Percentiles rank a stretch among this genome's conserved stretches.
Evolutionary conservation across 805 yeast species (phyloP).

Genomic region (Danielozyma ontarioensis): DNA sequence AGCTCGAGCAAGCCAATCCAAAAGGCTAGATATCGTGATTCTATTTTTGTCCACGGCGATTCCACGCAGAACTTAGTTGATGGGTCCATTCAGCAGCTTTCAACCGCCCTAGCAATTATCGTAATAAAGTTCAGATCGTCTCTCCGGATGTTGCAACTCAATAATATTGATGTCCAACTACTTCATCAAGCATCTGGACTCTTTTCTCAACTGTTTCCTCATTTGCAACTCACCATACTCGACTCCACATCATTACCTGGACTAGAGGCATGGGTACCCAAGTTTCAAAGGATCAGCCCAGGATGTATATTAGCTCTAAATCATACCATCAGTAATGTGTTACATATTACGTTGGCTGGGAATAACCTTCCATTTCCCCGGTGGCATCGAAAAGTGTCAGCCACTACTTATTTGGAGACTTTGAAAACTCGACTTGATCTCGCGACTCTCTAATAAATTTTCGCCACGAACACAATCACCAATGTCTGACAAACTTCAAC

Average conservation of each 20-base stretch:
- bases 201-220: background rate
- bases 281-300: background rate
- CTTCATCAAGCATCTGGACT: background rate
- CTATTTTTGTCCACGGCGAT: background rate
- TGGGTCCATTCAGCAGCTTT: background rate
- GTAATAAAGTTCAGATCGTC: background rate
- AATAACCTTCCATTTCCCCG: background rate
- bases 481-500: slow-evolving; percentile 38
- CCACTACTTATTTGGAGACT: no score
- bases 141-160: background rate
- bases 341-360: background rate
- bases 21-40: background rate
- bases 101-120: background rate
- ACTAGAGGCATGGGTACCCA: background rate
- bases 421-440: no score
- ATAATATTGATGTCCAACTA: background rate
- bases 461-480: no score
- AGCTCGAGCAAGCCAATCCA: no score
- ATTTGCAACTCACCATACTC: background rate
- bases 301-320: background rate
- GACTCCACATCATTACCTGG: background rate
- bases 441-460: no score
- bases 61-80: background rate
- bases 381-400: background rate
- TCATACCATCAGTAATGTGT: background rate